Evolutionary conservation across 2,329 filamentous ascomycete species (phyloP).

Genomic region (Talaromyces amestolkiae): DNA sequence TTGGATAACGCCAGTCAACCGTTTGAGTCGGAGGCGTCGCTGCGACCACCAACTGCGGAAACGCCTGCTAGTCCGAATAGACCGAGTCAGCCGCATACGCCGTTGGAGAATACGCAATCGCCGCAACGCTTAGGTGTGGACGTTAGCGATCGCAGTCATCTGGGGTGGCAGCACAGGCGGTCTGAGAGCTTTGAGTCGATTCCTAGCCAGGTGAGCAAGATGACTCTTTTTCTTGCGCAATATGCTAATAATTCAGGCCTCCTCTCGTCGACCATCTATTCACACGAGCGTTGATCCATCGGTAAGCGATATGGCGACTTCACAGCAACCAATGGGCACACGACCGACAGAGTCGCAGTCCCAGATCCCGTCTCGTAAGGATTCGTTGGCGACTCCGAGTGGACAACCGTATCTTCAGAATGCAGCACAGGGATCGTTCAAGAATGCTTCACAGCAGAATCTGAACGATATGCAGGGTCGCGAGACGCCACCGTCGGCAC

Average conservation of each 20-base stretch:
- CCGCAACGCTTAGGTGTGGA: conserved; percentile 22
- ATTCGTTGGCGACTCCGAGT: conserved; percentile 12
- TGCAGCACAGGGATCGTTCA: conserved; percentile 29
- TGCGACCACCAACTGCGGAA: conserved; percentile 12
- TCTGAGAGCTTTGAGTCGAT: conserved; percentile 23
- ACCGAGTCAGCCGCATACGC: conserved; percentile 10
- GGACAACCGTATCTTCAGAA: conserved; percentile 12
- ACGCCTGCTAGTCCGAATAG: conserved; percentile 10
- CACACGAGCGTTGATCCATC: not conserved
- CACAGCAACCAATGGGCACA: not conserved
- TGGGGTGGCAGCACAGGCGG: conserved; percentile 23
- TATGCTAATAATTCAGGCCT: conserved; percentile 8
- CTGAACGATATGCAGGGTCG: conserved; percentile 43
- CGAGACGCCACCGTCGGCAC: conserved; percentile 43
- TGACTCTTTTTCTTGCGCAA: not conserved
- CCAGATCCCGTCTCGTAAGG: conserved; percentile 10
- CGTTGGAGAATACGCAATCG: conserved; percentile 21
- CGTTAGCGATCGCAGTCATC: conserved; percentile 20
- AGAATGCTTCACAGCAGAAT: conserved; percentile 30
- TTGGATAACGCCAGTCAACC: not conserved
- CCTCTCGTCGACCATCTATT: conserved; percentile 16
- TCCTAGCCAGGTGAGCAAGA: conserved; percentile 23
- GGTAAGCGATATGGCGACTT: conserved; percentile 13
- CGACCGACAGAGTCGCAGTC: not conserved
- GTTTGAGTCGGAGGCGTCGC: not conserved